phyloP scores from a whole-genome alignment of 2,329 filamentous ascomycete genomes.

The Colletotrichum coccodes region DNA sequence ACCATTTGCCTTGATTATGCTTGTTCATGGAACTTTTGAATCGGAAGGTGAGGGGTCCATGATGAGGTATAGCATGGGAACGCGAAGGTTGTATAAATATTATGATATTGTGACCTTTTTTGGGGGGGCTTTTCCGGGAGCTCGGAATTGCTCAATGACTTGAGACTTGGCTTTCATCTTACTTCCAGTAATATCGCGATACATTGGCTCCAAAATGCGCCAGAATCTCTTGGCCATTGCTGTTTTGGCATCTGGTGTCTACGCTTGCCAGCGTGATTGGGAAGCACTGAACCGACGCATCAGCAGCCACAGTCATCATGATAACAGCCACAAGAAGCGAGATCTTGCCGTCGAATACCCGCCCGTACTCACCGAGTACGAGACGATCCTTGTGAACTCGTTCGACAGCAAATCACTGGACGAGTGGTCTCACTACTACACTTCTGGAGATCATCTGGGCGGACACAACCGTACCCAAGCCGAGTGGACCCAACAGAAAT shows the following conservation, averaged over 20 bases:
- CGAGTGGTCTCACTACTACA: slow-evolving; percentile 25
- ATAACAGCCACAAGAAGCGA: slow-evolving; percentile 16
- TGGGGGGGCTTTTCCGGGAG: background rate
- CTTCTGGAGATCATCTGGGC: slow-evolving; percentile 24
- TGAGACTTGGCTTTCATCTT: background rate
- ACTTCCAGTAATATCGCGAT: background rate
- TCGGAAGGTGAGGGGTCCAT: background rate
- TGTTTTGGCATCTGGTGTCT: background rate
- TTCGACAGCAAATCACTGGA: slow-evolving; percentile 22
- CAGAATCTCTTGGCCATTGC: background rate
- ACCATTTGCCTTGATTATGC: background rate
- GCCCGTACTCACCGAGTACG: background rate
- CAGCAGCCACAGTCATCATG: background rate
- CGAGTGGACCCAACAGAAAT: slow-evolving; percentile 25
- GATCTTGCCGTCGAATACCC: slow-evolving; percentile 13
- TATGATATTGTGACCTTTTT: background rate
- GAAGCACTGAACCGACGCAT: slow-evolving; percentile 3
- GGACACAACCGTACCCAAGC: slow-evolving; percentile 18
- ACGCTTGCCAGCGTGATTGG: slow-evolving; percentile 26
- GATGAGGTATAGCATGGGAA: background rate
- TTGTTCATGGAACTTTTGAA: background rate
- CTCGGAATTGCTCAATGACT: background rate
- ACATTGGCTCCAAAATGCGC: slow-evolving; percentile 3
- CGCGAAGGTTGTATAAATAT: background rate
- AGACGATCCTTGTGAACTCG: slow-evolving; percentile 20